Evolutionary conservation across 2,329 filamentous ascomycete species (phyloP).

Genomic region (Pyrenophora tritici-repentis): DNA sequence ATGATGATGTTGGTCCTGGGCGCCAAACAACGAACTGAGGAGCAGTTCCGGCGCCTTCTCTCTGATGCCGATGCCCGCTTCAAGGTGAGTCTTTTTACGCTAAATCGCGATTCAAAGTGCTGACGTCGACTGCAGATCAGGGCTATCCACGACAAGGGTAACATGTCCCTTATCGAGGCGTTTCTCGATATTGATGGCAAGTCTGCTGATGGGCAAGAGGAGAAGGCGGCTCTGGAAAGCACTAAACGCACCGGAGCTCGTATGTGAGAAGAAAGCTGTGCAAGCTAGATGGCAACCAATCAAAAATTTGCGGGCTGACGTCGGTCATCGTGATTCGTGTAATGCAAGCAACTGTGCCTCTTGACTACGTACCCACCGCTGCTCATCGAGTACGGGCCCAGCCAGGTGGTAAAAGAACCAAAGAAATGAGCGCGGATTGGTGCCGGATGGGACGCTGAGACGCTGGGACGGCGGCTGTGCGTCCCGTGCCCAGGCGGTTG

Average conservation of each 20-base stretch:
- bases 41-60: slow-evolving; percentile 19
- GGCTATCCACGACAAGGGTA: slow-evolving; percentile 19
- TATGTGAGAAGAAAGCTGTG: slow-evolving; percentile 1
- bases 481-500: not conserved
- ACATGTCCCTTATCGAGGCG: slow-evolving; percentile 24
- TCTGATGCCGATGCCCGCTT: slow-evolving; percentile 18
- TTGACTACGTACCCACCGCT: too few relatives aligned
- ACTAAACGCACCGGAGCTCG: slow-evolving; percentile 15
- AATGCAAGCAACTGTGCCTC: too few relatives aligned
- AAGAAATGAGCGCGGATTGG: too few relatives aligned
- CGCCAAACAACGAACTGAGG: slow-evolving; percentile 30
- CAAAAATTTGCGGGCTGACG: not conserved
- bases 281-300: not conserved
- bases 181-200: slow-evolving; percentile 11
- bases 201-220: not conserved
- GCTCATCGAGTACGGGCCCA: too few relatives aligned
- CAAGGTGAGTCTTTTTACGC: slow-evolving; percentile 7
- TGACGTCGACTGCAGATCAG: slow-evolving; percentile 14
- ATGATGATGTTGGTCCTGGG: slow-evolving; percentile 32
- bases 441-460: too few relatives aligned
- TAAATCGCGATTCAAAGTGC: not conserved
- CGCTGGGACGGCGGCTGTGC: not conserved
- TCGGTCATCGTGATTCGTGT: not conserved
- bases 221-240: not conserved
- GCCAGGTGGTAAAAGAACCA: too few relatives aligned